Base-by-base conservation (phyloP, 257 asterid genomes). In the Nemophila menziesii region DNA sequence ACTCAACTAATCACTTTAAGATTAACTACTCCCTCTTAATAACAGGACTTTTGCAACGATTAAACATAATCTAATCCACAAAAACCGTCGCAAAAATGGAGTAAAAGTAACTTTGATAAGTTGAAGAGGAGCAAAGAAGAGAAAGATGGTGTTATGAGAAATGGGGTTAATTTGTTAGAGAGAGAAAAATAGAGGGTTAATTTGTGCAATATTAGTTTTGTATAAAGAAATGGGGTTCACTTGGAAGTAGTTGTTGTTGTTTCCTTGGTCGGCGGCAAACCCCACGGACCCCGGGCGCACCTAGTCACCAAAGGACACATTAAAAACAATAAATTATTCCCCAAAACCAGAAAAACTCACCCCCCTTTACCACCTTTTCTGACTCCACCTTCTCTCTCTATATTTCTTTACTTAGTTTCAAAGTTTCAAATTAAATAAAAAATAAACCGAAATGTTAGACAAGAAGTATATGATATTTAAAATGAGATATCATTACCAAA, bases 251-350 rank as follows among this genome's bases (percentile, higher is more conserved):
- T 64, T 58, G 63, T 57, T 58, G 46, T 26, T 87, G 92, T 83
- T 77, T 69, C 93, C 94, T 78, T 75, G 81, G 78, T 71, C 77
- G 92, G 75, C 70, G 74, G 92, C 94, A 86, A 72, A 70, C 82
- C 70, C 93, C 97, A 70, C 71, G 64, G 77, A 75, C 75, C 66
- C 70, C 93, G 95, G 93, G 62, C 51, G 16, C 49, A 62, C 79
- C 79, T 56, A 61, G 83, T 75, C 83, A 82, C 81, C 87, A 47
- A 50, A 70, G 93, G 92, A 67, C 85, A 73, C 71, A 48, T 54
- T 64, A 70, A 55, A 33, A 70, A 72, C 78, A 69, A 83, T 87
- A 67, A 74, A 74, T 57, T 71, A 82, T 70, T 82, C 46, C 66
- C 49, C 61, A 60, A 63, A 67, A 71, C 57, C 72, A 62, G 63